Percentiles rank a stretch among this genome's conserved stretches.
These are phyloP conservation scores for Austroboletus niveus DNA, from an alignment of 1,284 basidiomycete genomes.

Conservation along the genomic window DNA sequence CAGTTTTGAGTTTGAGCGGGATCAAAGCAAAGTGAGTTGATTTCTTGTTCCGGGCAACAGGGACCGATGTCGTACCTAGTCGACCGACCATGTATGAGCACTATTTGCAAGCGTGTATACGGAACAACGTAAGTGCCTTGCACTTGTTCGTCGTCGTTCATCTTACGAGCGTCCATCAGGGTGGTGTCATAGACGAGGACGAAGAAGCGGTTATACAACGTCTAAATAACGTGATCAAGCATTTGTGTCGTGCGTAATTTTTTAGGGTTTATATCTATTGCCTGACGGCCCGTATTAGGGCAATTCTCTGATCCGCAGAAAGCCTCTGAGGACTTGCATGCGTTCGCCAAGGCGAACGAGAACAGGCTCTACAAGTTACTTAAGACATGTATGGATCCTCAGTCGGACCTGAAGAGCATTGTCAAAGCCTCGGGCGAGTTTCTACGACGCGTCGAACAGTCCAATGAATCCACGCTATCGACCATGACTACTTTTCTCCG, in stretches of 20 bases:
- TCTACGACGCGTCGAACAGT: conserved; percentile 70
- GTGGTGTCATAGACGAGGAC: conserved; percentile 81
- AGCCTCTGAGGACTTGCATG: conserved; percentile 73
- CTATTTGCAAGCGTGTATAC: conserved; percentile 69
- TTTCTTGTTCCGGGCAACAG: neutral
- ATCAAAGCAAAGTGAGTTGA: conserved; percentile 52
- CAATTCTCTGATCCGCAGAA: conserved; percentile 71
- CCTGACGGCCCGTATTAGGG: conserved; percentile 32
- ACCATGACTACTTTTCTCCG: conserved; percentile 80
- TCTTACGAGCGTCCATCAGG: conserved; percentile 44
- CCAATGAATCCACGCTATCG: conserved; percentile 55
- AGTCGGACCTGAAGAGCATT: conserved; percentile 79
- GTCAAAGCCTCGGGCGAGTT: conserved; percentile 84
- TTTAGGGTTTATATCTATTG: neutral
- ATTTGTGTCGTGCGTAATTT: conserved; percentile 52
- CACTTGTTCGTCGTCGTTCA: conserved; percentile 2
- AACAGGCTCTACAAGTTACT: conserved; percentile 82
- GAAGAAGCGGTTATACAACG: conserved; percentile 60
- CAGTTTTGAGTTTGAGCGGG: conserved; percentile 61
- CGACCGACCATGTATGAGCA: conserved; percentile 63
- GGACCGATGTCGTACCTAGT: conserved; percentile 33
- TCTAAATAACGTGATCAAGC: conserved; percentile 55
- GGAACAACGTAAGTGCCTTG: conserved; percentile 68
- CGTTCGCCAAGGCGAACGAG: conserved; percentile 89
- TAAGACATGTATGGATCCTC: conserved; percentile 77